Evolutionary conservation across 2,329 filamentous ascomycete species (phyloP).

Genomic region (Alternaria panax): DNA sequence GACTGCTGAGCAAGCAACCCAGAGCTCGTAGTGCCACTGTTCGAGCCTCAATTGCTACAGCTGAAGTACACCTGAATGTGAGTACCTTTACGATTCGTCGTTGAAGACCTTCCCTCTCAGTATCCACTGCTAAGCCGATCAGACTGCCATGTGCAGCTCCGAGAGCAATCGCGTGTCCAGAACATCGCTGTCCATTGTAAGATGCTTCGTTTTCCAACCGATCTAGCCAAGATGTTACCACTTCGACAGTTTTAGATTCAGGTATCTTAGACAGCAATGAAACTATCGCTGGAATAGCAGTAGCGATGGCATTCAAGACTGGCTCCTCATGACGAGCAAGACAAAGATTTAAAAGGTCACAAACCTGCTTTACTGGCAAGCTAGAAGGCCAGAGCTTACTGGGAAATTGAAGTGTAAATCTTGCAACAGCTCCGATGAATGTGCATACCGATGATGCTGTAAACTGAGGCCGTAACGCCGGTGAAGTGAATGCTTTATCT

Average conservation of each 20-base stretch:
- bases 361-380: slow-evolving; percentile 27
- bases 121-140: neutral
- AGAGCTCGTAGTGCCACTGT: slow-evolving; percentile 53
- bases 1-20: slow-evolving; percentile 41
- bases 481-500: slow-evolving; percentile 50
- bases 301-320: slow-evolving; percentile 41
- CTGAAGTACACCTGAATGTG: slow-evolving; percentile 45
- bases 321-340: slow-evolving; percentile 46
- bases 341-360: slow-evolving; percentile 42
- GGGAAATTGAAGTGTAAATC: slow-evolving; percentile 18
- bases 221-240: slow-evolving; percentile 41
- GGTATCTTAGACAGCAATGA: slow-evolving; percentile 24
- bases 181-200: slow-evolving; percentile 51
- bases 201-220: slow-evolving; percentile 47
- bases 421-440: slow-evolving; percentile 56
- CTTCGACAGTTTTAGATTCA: slow-evolving; percentile 14
- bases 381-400: slow-evolving; percentile 6
- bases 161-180: slow-evolving; percentile 55
- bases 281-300: slow-evolving; percentile 30
- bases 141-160: slow-evolving; percentile 48
- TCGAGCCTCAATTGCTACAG: slow-evolving; percentile 55
- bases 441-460: slow-evolving; percentile 67
- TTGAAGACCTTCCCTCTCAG: slow-evolving; percentile 18
- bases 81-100: slow-evolving; percentile 45
- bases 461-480: slow-evolving; percentile 67